Percentiles rank a stretch among this genome's conserved stretches.
phyloP scores from a whole-genome alignment of 345 rosid species.

The Eucalyptus coolabah region DNA sequence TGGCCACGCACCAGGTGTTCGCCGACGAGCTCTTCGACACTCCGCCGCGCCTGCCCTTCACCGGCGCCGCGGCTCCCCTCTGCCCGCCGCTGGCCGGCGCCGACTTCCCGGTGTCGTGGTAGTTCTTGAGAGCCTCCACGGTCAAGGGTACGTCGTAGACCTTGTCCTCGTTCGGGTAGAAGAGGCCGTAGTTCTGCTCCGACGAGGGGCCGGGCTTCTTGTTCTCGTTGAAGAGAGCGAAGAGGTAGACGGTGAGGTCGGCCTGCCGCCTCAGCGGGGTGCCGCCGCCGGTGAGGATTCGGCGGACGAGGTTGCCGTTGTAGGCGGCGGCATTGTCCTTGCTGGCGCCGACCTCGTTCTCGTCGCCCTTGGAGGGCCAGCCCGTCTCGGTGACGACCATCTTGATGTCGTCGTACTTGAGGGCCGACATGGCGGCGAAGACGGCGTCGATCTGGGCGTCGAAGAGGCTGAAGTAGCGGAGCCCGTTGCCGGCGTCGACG shows the following conservation, averaged over 20 bases:
- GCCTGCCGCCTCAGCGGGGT: slow-evolving; percentile 76
- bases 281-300: slow-evolving; percentile 77
- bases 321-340: slow-evolving; percentile 67
- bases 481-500: slow-evolving; percentile 74
- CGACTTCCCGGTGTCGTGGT: slow-evolving; percentile 15
- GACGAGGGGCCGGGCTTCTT: slow-evolving; percentile 70
- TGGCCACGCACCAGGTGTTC: slow-evolving; percentile 81
- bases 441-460: slow-evolving; percentile 99
- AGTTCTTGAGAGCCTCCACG: slow-evolving; percentile 33
- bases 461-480: slow-evolving; percentile 69
- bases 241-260: slow-evolving; percentile 80
- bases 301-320: slow-evolving; percentile 79
- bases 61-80: slow-evolving; percentile 1
- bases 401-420: slow-evolving; percentile 61
- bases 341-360: slow-evolving; percentile 65
- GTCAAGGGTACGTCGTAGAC: slow-evolving; percentile 83
- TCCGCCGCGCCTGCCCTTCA: slow-evolving; percentile 3
- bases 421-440: slow-evolving; percentile 71
- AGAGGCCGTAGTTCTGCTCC: slow-evolving; percentile 90
- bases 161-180: slow-evolving; percentile 65
- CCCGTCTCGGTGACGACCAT: slow-evolving; percentile 88
- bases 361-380: slow-evolving; percentile 91
- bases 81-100: slow-evolving; percentile 12
- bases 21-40: slow-evolving; percentile 41
- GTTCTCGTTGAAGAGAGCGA: slow-evolving; percentile 91